phyloP scores from a whole-genome alignment of 768 basidiomycete genomes.

The Psilocybe azurescens region DNA sequence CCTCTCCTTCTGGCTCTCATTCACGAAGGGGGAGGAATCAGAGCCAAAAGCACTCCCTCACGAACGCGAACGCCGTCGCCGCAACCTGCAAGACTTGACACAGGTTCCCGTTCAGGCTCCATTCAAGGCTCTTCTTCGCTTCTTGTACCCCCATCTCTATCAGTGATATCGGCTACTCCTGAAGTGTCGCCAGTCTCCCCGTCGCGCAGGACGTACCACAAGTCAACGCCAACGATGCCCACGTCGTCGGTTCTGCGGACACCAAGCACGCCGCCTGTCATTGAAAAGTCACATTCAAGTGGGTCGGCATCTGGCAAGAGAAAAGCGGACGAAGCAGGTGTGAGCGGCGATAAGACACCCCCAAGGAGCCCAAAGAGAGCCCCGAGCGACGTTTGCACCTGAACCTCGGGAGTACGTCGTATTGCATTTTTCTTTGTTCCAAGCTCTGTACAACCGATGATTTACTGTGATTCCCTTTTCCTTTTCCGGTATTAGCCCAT shows the following conservation, averaged over 20 bases:
- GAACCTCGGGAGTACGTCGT: conserved; percentile 64
- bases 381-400: conserved; percentile 65
- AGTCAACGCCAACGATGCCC: conserved; percentile 34
- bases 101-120: conserved; percentile 25
- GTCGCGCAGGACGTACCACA: conserved; percentile 31
- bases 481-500: conserved; percentile 42
- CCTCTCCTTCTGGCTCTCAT: conserved; percentile 19
- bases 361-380: conserved; percentile 60
- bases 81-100: conserved; percentile 32
- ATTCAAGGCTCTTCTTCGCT: conserved; percentile 34
- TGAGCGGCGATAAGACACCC: conserved; percentile 66
- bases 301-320: conserved; percentile 59
- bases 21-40: conserved; percentile 20
- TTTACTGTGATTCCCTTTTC: conserved; percentile 28
- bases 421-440: conserved; percentile 6
- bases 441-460: neutral
- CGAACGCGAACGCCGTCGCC: conserved; percentile 27
- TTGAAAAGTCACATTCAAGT: conserved; percentile 39
- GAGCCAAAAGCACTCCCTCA: conserved; percentile 26
- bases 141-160: conserved; percentile 42
- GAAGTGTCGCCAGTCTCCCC: conserved; percentile 42
- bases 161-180: conserved; percentile 47
- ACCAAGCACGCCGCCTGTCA: conserved; percentile 32
- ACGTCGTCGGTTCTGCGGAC: conserved; percentile 32
- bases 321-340: conserved; percentile 68